A percentile compares a stretch with the other conserved stretches of the same genome.
Evolutionary conservation across 345 rosid genomes (phyloP).

Genomic region (Corchorus capsularis): DNA sequence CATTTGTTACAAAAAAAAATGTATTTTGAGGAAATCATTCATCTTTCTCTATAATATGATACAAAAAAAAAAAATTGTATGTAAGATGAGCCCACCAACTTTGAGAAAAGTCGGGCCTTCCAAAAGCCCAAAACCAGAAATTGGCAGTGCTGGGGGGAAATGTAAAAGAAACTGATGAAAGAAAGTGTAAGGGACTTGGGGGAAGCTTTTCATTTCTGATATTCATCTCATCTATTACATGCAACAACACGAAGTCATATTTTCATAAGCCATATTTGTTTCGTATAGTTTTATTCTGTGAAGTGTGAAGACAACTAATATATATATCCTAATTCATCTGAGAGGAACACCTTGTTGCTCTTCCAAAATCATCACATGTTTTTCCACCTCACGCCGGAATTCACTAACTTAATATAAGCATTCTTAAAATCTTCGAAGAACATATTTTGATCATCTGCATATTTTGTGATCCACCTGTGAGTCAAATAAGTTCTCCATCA

Average conservation of each 20-base stretch:
- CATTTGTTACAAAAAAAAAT: too few species aligned
- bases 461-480: slow-evolving; percentile 72
- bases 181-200: too few species aligned
- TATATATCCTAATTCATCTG: neutral
- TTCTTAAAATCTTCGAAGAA: slow-evolving; percentile 80
- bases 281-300: neutral
- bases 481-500: slow-evolving; percentile 11
- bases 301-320: neutral
- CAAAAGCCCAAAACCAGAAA: too few species aligned
- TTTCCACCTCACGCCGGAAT: slow-evolving; percentile 79
- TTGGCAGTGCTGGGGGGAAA: neutral
- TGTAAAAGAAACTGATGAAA: too few species aligned
- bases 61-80: too few species aligned
- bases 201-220: neutral
- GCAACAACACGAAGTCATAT: neutral
- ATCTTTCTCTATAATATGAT: too few species aligned
- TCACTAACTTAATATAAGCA: slow-evolving; percentile 76
- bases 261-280: neutral
- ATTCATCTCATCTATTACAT: neutral
- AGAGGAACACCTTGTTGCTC: neutral
- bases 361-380: slow-evolving; percentile 32
- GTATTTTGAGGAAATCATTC: too few species aligned
- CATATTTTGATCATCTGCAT: slow-evolving; percentile 61
- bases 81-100: too few species aligned
- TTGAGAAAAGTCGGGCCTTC: too few species aligned